Evolutionary conservation across 768 basidiomycete genomes (phyloP), one percentile per base, ranked within the genome.

Genomic region (Lentinula raphanica): DNA sequence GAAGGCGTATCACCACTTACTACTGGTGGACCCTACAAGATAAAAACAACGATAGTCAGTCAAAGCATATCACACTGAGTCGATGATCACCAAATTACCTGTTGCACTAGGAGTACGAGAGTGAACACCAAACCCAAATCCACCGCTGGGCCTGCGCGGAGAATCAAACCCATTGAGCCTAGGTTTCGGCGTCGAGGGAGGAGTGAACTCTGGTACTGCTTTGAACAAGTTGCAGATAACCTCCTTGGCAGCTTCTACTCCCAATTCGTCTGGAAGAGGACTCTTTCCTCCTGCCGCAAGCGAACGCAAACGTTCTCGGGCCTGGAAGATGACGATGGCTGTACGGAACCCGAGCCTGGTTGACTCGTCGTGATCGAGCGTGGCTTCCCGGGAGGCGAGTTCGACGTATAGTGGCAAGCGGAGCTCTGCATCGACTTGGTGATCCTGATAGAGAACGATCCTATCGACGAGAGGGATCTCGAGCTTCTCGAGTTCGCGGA

Each of bases 261-360:
- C 54, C 29, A 56, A 40, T 21, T 42, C 39, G 31, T 42, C 39
- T 28, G 58, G 58, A 19, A 59, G 32, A 1, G 58, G 58, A 44
- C 58, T 59, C n/a, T 8, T 39, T 11, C 75, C 76, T 2, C 63
- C 66, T 7, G 71, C 66, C 11, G 67, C 58, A 8, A 53, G 36
- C 3, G 78, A 70, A 5, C 76, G 69, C 27, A 74, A 74, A 49
- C 68, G 69, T 59, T 88, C 87, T 1, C 87, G 76, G 2, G 81
- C 82, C 1, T 70, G 67, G 0, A 82, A 82, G 17, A 89, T 71
- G 31, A 68, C 75, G 1, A 87, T 66, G 0, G 82, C 73, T 0
- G 83, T 84, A 36, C 85, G 80, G 65, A 84, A 48, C 62, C 85
- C 84, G n/a, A 92, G 71, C 32, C 71, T 69, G 3, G 70, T 66